Conservation (phyloP, 2,329 filamentous ascomycete species). For the Moelleriella libera region DNA sequence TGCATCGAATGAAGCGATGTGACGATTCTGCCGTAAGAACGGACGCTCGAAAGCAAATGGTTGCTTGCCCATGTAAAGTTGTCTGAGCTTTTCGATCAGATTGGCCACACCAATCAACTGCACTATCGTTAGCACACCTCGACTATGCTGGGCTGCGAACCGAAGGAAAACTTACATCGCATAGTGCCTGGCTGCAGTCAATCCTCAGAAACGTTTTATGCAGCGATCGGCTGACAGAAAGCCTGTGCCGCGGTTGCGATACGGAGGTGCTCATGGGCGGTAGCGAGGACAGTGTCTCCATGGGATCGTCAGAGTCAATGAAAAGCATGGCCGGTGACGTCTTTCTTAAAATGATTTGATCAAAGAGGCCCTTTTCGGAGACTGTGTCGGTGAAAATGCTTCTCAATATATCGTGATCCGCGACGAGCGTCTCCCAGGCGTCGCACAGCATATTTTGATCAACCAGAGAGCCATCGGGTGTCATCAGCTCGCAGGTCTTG, state of each 20-base stretch:
- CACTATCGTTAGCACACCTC: background rate
- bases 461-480: constrained; percentile 19
- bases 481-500: constrained; percentile 32
- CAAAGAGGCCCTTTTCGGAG: constrained; percentile 31
- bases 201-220: constrained; percentile 31
- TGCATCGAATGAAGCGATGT: constrained; percentile 13
- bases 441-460: constrained; percentile 30
- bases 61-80: constrained; percentile 24
- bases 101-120: constrained; percentile 25
- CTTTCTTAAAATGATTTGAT: constrained; percentile 32
- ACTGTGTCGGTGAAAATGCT: constrained; percentile 38
- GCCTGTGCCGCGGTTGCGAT: constrained; percentile 31
- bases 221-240: constrained; percentile 32
- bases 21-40: constrained; percentile 12
- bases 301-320: constrained; percentile 27
- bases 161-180: constrained; percentile 21
- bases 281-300: constrained; percentile 22
- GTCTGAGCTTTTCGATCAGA: constrained; percentile 31
- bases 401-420: constrained; percentile 29
- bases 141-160: background rate
- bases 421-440: constrained; percentile 34
- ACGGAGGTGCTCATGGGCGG: constrained; percentile 22
- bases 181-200: constrained; percentile 35
- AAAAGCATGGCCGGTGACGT: constrained; percentile 38
- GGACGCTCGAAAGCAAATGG: constrained; percentile 12